These are phyloP conservation scores for Pseudomassariella vexata DNA, from an alignment of 2,329 filamentous ascomycete genomes.

Conservation along the genomic window DNA sequence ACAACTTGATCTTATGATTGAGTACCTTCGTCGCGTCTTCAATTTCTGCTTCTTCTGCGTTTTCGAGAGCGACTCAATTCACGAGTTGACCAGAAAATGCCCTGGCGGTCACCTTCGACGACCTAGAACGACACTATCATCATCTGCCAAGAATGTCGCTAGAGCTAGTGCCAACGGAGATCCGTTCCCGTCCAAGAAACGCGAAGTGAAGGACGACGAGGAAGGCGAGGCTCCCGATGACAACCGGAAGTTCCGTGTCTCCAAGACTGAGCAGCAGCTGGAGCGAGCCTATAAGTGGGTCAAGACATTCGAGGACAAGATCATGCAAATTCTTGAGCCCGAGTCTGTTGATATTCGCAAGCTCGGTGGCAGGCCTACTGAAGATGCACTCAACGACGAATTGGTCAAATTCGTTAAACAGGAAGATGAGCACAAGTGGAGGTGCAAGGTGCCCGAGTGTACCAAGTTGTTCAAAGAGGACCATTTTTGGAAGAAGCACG, in stretches of 20 bases:
- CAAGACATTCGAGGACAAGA: slow-evolving; percentile 95
- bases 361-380: slow-evolving; percentile 78
- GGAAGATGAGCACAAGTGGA: slow-evolving; percentile 94
- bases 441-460: slow-evolving; percentile 94
- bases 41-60: slow-evolving; percentile 99
- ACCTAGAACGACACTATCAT: slow-evolving; percentile 78
- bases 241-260: slow-evolving; percentile 68
- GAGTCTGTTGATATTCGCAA: slow-evolving; percentile 83
- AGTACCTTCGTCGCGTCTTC: slow-evolving; percentile 93
- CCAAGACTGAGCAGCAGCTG: slow-evolving; percentile 84
- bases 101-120: slow-evolving; percentile 94
- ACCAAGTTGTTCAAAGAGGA: slow-evolving; percentile 96
- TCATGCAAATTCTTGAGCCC: slow-evolving; percentile 86
- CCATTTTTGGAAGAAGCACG: slow-evolving; percentile 95
- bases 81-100: slow-evolving; percentile 92
- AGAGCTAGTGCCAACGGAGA: slow-evolving; percentile 77
- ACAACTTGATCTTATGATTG: slow-evolving; percentile 89
- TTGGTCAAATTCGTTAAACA: slow-evolving; percentile 86
- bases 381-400: slow-evolving; percentile 84
- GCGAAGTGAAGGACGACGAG: slow-evolving; percentile 56
- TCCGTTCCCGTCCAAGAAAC: slow-evolving; percentile 78
- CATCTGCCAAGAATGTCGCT: slow-evolving; percentile 77
- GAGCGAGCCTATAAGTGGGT: slow-evolving; percentile 98
- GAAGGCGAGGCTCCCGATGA: slow-evolving; percentile 57
- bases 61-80: slow-evolving; percentile 94